Evolutionary conservation across 2,329 filamentous ascomycete genomes (phyloP), one percentile per base, ranked within the genome.

Genomic region (Paecilomyces dactylethromorphus): DNA sequence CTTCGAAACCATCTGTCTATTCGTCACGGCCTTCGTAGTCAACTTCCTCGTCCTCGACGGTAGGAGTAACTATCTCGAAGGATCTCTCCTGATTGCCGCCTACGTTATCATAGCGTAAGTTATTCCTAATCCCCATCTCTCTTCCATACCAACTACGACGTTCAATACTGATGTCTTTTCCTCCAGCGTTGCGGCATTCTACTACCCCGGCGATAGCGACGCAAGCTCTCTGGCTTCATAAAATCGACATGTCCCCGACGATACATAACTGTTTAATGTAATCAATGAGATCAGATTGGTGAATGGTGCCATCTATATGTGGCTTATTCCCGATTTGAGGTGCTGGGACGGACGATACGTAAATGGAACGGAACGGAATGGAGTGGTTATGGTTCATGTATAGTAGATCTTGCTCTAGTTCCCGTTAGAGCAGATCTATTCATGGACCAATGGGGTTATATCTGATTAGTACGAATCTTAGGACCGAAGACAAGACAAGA

Each of bases 1-100:
- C 18, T 85, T 85, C 63, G 82, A 85, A 69, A 85, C 83, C 1
- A 77, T 92, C 22, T 87, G 89, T 49, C 78, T 96, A 49, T 95
- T 96, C 65, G 89, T 94, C 12, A 87, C 90, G 1, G 90, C 91
- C 0, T 84, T 96, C 50, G 81, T 96, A 33, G 89, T 92, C 59
- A 96, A 95, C 71, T 96, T 95, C 70, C 76, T 96, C 51, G 91
- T 95, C 54, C 82, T 87, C 21, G 91, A 95, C 66, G 91, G 91
- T 31, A 85, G 91, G 71, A 92, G 87, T 62, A 91, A 93, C 66
- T 94, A 90, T 78, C 81, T 93, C 0, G 90, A 94, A 73, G 90
- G 90, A 2, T 85, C 86, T 60, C 76, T 93, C 59, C 74, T 94
- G 33, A 88, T 92, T 56, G 89, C 88, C 45, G 81, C 91, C 3